A percentile compares a stretch with the other conserved stretches of the same genome.
These are phyloP conservation scores for Arctostaphylos glauca DNA, from an alignment of 148 eudicot species.

Conservation along the genomic window DNA sequence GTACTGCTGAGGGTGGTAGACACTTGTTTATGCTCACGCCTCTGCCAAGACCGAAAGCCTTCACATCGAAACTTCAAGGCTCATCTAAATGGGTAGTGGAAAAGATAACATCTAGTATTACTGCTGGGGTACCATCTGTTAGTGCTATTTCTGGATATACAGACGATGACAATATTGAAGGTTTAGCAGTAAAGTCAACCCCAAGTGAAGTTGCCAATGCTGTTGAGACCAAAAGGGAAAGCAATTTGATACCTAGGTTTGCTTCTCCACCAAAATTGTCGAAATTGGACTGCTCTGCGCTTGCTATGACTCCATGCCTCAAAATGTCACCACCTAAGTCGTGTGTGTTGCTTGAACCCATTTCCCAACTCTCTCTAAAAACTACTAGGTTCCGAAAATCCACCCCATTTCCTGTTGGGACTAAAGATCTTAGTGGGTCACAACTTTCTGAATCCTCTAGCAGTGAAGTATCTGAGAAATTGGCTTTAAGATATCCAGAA, in stretches of 20 bases:
- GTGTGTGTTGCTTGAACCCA: slow-evolving; percentile 63
- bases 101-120: slow-evolving; percentile 8
- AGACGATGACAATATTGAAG: slow-evolving; percentile 21
- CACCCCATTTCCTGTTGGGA: slow-evolving; percentile 62
- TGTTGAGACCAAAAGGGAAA: slow-evolving; percentile 27
- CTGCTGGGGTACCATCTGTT: background rate
- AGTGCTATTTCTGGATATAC: slow-evolving; percentile 17
- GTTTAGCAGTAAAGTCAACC: slow-evolving; percentile 23
- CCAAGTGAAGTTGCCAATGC: slow-evolving; percentile 20
- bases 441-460: slow-evolving; percentile 52
- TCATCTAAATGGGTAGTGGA: slow-evolving; percentile 36
- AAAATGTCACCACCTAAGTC: slow-evolving; percentile 67
- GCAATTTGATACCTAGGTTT: slow-evolving; percentile 17
- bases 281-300: slow-evolving; percentile 26
- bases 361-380: slow-evolving; percentile 32
- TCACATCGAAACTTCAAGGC: slow-evolving; percentile 38
- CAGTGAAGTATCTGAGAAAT: slow-evolving; percentile 33
- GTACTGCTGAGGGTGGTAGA: slow-evolving; percentile 55
- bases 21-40: slow-evolving; percentile 87
- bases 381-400: slow-evolving; percentile 38
- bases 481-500: slow-evolving; percentile 55
- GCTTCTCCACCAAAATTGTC: slow-evolving; percentile 35
- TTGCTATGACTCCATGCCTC: slow-evolving; percentile 60
- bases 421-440: slow-evolving; percentile 29
- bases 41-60: slow-evolving; percentile 49